Base-by-base conservation (phyloP, 2,329 filamentous ascomycete genomes). In the Fusarium phyllophilum region DNA sequence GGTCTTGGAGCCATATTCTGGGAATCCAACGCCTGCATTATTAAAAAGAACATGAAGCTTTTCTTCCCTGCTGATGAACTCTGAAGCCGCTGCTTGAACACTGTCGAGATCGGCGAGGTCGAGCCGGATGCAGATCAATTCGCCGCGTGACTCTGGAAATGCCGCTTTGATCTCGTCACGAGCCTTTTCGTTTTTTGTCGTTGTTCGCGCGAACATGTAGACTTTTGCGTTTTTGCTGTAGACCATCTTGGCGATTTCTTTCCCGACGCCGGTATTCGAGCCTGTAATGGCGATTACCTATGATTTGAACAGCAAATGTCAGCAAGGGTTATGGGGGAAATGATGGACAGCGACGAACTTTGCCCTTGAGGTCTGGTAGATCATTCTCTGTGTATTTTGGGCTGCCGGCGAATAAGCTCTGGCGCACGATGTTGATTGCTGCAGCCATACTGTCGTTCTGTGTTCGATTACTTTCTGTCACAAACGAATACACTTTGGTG, bases 171-270 rank as follows among this genome's bases (percentile, higher is more conserved):
- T 86, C 33, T 77, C 70, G 9, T 80, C 77, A 22, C 89, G 86
- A 17, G 86, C 86, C 0, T 75, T 62, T 7, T 80, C 75, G 18
- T 82, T 85, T 72, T 86, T 87, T 7, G 80, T 74, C 24, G 82
- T 73, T 1, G 82, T 85, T 26, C 88, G 86, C 1, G 84, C 85
- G 15, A 86, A 86, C 48, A 89, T 78, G 78, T 89, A 90, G 38
- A 90, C 85, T 10, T 82, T 89, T 42, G 83, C 88, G 58, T 88
- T 86, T n/a, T 83, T 84, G 8, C 80, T 76, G 77, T 90, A 91
- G 17, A 91, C 82, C 14, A 90, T 85, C 45, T 83, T 83, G 46
- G 81, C 81, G 14, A 90, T 81, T 65, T 89, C 86, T 55, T 85
- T 84, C 17, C 88, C 88, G 6, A 89, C 81, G 82, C 81, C 81